Base-by-base conservation (phyloP, 2,329 filamentous ascomycete species). In the Neonectria punicea region DNA sequence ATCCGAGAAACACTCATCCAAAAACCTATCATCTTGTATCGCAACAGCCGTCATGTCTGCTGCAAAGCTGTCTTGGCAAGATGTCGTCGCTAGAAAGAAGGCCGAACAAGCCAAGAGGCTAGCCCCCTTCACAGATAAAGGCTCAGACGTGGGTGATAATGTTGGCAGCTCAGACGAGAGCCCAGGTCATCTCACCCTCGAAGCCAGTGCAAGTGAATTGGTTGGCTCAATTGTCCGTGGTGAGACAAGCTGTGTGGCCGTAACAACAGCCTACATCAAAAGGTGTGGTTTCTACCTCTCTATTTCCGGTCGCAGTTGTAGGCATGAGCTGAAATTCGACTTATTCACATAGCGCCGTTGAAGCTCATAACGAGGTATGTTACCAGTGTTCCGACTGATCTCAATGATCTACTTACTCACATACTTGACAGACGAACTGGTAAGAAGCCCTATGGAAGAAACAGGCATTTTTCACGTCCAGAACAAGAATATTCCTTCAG, bases 361-460 rank as follows among this genome's bases (percentile, higher is more conserved):
- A 64, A 47, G 61, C 61, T 13, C 64, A 67, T n/a, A 25, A n/a
- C 0, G 30, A 60, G 60, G 64, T 67, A 60, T 32, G 61, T 57
- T 39, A 44, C 41, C 25, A 46, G 13, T 5, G 39, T 32, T 9
- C 43, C 3, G 3, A 2, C 10, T 2, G 16, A 9, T 5, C 22
- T 16, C 8, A 7, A 30, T 13, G 18, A 34, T 22, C 7, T n/a
- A 13, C 1, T 22, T 5, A 46, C 41, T 67, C n/a, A 53, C 44
- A 2, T 9, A 20, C 14, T 28, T 25, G 2, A 28, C 13, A 67
- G 65, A 65, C 65, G 30, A 67, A 67, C 53, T 67, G 65, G 65
- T 61, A 58, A 58, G 65, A 14, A 4, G 2, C n/a, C 10, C 28
- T 11, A 18, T 51, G 1, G 20, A 53, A 3, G 14, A 7, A n/a